Evolutionary conservation across 2,329 filamentous ascomycete species (phyloP).

Genomic region (Botrytis deweyae): DNA sequence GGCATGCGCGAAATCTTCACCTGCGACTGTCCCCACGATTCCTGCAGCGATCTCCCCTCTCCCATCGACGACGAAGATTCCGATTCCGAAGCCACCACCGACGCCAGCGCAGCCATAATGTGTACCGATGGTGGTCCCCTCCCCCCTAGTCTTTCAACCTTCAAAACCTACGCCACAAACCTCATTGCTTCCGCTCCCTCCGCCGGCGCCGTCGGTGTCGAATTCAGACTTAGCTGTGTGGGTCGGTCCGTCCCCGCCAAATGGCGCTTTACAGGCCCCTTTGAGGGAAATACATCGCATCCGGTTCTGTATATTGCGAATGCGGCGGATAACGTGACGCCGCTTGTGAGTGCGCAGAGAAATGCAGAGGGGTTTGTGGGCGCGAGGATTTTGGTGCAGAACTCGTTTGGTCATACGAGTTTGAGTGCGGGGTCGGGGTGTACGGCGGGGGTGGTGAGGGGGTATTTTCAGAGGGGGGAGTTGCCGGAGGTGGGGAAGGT

Average conservation of each 20-base stretch:
- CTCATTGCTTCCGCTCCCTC: constrained; percentile 42
- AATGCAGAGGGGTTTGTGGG: constrained; percentile 44
- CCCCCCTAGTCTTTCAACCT: constrained; percentile 31
- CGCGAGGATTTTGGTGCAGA: constrained; percentile 49
- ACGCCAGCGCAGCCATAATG: constrained; percentile 34
- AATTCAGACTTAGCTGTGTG: constrained; percentile 20
- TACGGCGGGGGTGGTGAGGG: neutral
- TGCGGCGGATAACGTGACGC: constrained; percentile 41
- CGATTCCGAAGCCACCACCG: constrained; percentile 25
- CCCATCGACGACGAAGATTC: neutral
- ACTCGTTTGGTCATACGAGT: constrained; percentile 45
- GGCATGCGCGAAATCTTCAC: constrained; percentile 25
- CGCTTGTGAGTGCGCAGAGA: constrained; percentile 37
- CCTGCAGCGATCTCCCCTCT: neutral
- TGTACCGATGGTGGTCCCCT: constrained; percentile 35
- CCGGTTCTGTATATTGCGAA: constrained; percentile 44
- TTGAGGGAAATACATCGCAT: constrained; percentile 38
- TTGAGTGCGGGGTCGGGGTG: neutral
- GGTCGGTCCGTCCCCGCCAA: constrained; percentile 40
- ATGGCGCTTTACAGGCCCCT: constrained; percentile 38
- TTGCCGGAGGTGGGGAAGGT: neutral
- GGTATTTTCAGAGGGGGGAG: neutral
- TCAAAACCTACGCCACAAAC: constrained; percentile 30
- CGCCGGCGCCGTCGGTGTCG: constrained; percentile 43
- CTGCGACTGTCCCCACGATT: constrained; percentile 8